Evolutionary conservation across 1,139 yeast species (phyloP).

Genomic region (Ogataea hybrid): DNA sequence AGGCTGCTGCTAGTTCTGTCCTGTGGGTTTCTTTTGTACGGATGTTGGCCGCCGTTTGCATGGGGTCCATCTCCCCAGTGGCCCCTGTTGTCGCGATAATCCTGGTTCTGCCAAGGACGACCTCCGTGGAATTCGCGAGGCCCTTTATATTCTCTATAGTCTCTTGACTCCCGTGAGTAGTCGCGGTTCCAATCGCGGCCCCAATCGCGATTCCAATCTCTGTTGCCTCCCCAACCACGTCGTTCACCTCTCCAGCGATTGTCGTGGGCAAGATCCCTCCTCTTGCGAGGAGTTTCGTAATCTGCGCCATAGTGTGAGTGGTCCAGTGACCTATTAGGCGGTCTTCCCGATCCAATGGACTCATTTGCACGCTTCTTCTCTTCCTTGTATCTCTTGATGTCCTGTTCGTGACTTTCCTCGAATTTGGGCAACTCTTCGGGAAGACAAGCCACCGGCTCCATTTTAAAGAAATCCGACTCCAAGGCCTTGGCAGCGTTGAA

Average conservation of each 20-base stretch:
- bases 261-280: conserved; percentile 8
- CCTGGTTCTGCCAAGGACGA: neutral
- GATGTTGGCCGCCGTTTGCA: neutral
- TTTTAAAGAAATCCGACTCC: conserved; percentile 62
- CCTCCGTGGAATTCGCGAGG: too few relatives aligned
- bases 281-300: conserved; percentile 7
- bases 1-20: conserved; percentile 5
- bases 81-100: neutral
- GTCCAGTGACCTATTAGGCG: conserved; percentile 19
- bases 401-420: conserved; percentile 89
- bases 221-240: conserved; percentile 3
- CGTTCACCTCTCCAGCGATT: conserved; percentile 3
- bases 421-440: conserved; percentile 62
- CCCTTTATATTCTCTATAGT: neutral
- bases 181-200: conserved; percentile 1
- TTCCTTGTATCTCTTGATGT: conserved; percentile 60
- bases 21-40: neutral
- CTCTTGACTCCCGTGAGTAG: conserved; percentile 1
- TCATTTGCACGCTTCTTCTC: conserved; percentile 25
- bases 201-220: conserved; percentile 3
- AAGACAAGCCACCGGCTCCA: conserved; percentile 59
- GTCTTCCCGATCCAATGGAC: conserved; percentile 4
- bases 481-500: conserved; percentile 79
- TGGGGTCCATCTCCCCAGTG: neutral
- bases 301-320: conserved; percentile 25